These are phyloP conservation scores for Haplographium delicatum DNA, from an alignment of 495 filamentous ascomycete species.

Conservation along the genomic window DNA sequence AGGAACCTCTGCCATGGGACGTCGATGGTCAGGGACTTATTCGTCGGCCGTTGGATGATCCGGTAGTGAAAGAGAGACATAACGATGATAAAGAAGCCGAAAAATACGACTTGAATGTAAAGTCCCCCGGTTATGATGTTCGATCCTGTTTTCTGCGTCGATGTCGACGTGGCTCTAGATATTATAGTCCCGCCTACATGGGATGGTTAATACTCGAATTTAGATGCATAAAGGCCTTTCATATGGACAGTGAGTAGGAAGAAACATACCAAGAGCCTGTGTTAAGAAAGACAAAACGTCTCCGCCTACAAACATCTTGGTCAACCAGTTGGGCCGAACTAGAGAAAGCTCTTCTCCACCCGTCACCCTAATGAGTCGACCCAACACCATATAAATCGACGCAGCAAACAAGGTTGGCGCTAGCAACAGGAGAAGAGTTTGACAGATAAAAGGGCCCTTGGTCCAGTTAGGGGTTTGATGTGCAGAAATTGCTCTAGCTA, in stretches of 20 bases:
- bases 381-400: slow-evolving; percentile 49
- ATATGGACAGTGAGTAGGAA: too few species aligned
- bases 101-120: slow-evolving; percentile 43
- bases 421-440: slow-evolving; percentile 41
- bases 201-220: background rate
- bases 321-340: slow-evolving; percentile 34
- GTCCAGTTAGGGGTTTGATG: slow-evolving; percentile 30
- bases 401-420: slow-evolving; percentile 49
- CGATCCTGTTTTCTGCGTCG: slow-evolving; percentile 28
- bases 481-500: slow-evolving; percentile 34
- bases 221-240: too few species aligned
- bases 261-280: slow-evolving; percentile 26
- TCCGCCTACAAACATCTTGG: slow-evolving; percentile 38
- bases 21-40: background rate
- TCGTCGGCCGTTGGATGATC: slow-evolving; percentile 6
- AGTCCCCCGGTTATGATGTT: slow-evolving; percentile 38
- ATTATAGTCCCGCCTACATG: slow-evolving; percentile 22
- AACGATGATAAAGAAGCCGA: slow-evolving; percentile 43
- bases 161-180: background rate
- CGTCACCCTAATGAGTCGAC: slow-evolving; percentile 39
- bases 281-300: slow-evolving; percentile 38
- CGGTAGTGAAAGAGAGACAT: slow-evolving; percentile 20
- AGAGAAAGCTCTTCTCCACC: slow-evolving; percentile 36
- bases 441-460: slow-evolving; percentile 39
- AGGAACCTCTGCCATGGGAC: slow-evolving; percentile 47